Evolutionary conservation across 306 rosid genomes (phyloP), one percentile per base, ranked within the genome.

Genomic region (Trifolium fragiferum): DNA sequence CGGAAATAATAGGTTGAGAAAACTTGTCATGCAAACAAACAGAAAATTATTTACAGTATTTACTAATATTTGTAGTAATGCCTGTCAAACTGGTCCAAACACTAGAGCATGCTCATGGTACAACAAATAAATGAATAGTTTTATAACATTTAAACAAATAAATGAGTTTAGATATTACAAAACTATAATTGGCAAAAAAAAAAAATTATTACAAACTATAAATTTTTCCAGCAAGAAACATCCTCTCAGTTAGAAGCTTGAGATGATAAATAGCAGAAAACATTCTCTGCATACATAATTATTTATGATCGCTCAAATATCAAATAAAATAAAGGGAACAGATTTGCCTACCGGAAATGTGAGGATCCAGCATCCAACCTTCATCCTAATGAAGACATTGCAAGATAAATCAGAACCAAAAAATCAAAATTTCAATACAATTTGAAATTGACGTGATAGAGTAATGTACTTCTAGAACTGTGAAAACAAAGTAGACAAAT

Each of bases 311-410:
- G 65, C 58, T 73, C 44, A 25, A 76, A 62, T 70, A 50, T 78
- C 23, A 71, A 66, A 64, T 44, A 23, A 71, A 35, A 53, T 38
- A n/a, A 23, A 63, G 67, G 64, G 23, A 72, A 77, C 35, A 55
- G 40, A 76, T 58, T 54, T 76, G 54, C 91, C 64, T 89, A 93
- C 98, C 98, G 3, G 75, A 43, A 35, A 60, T 66, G 77, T 54
- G 74, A 72, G 83, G 55, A 30, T 66, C 83, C 66, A 62, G 68
- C 27, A 75, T 70, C 73, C 57, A 64, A 83, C 83, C 95, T 67
- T 82, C 87, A 49, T 79, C 89, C 96, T 90, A 86, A 61, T 84
- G 66, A 72, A 81, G 70, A 68, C 74, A 75, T 60, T 78, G 71
- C 15, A 47, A 77, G 76, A 80, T 60, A 63, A 63, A 81, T 76